These are phyloP conservation scores for Schizonepeta tenuifolia DNA, from an alignment of 257 asterid species.

Conservation along the genomic window DNA sequence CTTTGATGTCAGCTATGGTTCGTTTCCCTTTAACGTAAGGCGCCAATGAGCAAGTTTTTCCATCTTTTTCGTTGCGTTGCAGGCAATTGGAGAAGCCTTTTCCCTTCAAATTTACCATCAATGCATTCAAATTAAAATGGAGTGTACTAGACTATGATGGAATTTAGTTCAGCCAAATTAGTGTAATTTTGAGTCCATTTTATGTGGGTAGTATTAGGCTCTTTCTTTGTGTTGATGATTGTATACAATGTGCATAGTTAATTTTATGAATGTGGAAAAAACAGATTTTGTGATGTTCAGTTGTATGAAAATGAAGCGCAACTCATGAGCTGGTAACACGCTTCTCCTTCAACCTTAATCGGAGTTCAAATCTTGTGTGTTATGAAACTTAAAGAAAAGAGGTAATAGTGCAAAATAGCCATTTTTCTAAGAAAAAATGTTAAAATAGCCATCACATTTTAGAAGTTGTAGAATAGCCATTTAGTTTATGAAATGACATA, in stretches of 20 bases:
- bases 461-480: no score
- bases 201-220: neutral
- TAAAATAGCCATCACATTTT: no score
- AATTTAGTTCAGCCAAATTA: neutral
- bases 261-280: neutral
- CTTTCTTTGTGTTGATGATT: neutral
- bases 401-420: no score
- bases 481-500: no score
- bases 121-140: neutral
- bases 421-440: no score
- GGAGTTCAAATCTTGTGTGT: no score
- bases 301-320: neutral
- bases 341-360: no score
- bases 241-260: neutral
- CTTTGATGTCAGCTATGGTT: slow-evolving; percentile 61
- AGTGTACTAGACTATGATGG: neutral
- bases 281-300: neutral
- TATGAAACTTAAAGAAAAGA: no score
- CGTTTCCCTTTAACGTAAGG: slow-evolving; percentile 45
- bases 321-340: neutral
- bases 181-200: neutral
- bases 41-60: slow-evolving; percentile 19
- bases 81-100: neutral
- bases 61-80: neutral
- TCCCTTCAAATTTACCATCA: neutral